Conservation (phyloP, 345 rosid species). For the Citrus inodora region DNA sequence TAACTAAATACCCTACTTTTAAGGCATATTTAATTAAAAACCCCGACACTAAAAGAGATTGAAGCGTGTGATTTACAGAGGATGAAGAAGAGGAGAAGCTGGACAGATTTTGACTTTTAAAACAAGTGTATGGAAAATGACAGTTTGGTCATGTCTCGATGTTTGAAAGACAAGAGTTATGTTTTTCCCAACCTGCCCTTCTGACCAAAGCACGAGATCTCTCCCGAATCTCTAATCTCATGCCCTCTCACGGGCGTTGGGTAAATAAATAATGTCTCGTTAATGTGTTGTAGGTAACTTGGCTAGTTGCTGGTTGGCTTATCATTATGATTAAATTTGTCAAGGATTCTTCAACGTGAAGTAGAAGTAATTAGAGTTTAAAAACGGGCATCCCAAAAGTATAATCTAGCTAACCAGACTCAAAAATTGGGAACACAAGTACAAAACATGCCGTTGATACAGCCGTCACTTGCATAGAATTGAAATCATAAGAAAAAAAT, state of each 20-base stretch:
- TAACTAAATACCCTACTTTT: no score
- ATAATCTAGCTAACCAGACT: background rate
- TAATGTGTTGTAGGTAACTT: background rate
- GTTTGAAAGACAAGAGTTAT: background rate
- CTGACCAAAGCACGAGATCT: background rate
- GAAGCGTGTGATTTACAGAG: background rate
- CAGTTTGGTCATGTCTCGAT: background rate
- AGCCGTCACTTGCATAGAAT: background rate
- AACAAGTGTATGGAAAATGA: background rate
- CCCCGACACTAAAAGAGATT: background rate
- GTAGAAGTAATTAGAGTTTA: background rate
- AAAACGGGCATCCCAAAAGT: background rate
- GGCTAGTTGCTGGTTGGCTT: background rate
- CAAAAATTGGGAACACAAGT: background rate
- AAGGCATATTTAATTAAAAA: no score
- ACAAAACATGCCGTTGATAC: background rate
- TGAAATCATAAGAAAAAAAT: background rate
- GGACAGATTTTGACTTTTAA: background rate
- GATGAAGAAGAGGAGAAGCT: background rate
- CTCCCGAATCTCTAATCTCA: no score
- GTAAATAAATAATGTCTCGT: no score
- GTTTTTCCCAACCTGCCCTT: background rate
- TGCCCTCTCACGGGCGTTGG: no score
- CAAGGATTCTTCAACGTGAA: background rate
- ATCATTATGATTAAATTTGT: background rate